Conservation (phyloP, 352 stramenopile species). For the Phytophthora niederhauseri region DNA sequence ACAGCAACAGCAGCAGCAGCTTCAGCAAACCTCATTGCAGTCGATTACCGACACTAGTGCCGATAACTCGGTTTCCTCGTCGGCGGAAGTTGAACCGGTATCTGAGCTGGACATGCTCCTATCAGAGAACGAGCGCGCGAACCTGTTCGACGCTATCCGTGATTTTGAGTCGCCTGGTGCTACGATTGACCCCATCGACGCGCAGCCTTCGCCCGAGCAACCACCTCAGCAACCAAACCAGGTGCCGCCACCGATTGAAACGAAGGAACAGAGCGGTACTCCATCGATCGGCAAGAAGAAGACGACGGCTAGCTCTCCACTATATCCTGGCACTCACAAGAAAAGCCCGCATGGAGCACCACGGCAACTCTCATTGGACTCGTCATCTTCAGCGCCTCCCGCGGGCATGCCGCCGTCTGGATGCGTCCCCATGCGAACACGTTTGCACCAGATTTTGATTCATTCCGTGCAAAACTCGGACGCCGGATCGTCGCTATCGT, state of each 20-base stretch:
- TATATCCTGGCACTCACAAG: slow-evolving; percentile 31
- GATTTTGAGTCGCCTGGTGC: slow-evolving; percentile 61
- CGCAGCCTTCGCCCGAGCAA: slow-evolving; percentile 14
- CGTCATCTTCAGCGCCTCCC: slow-evolving; percentile 30
- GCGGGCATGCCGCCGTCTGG: slow-evolving; percentile 30
- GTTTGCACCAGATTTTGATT: slow-evolving; percentile 51
- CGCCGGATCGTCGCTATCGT: slow-evolving; percentile 50
- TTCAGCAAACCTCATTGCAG: slow-evolving; percentile 20
- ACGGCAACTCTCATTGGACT: slow-evolving; percentile 39
- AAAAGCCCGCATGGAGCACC: slow-evolving; percentile 26
- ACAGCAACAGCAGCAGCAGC: slow-evolving; percentile 23
- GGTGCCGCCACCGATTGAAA: slow-evolving; percentile 22
- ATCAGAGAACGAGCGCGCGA: slow-evolving; percentile 67
- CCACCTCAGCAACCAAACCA: slow-evolving; percentile 16
- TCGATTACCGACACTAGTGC: slow-evolving; percentile 10
- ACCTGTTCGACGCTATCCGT: slow-evolving; percentile 74
- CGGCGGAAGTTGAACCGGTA: slow-evolving; percentile 25
- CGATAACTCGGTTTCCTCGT: slow-evolving; percentile 20
- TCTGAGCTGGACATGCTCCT: slow-evolving; percentile 62
- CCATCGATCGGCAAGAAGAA: slow-evolving; percentile 14
- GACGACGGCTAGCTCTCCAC: slow-evolving; percentile 23
- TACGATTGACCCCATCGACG: slow-evolving; percentile 17
- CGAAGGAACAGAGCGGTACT: slow-evolving; percentile 21
- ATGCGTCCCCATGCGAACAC: slow-evolving; percentile 44
- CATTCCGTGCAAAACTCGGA: slow-evolving; percentile 52